These are phyloP conservation scores for Neotropicomus parvogracilis DNA, from an alignment of 1,284 basidiomycete species.

Conservation along the genomic window DNA sequence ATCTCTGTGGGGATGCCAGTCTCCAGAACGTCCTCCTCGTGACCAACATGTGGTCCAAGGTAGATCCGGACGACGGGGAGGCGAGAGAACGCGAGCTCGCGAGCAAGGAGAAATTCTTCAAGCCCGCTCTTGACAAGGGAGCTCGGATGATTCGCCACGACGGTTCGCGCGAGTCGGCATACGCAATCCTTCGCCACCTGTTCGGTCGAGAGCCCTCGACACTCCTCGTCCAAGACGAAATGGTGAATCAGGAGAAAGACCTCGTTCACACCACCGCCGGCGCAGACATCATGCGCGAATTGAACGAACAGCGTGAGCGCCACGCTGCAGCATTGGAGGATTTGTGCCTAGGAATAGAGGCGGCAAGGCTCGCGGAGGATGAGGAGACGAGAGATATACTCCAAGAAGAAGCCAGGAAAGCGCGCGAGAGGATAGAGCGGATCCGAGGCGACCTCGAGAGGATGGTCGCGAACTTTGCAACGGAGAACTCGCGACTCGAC, in stretches of 20 bases:
- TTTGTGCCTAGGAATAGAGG: slow-evolving; percentile 36
- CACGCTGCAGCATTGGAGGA: slow-evolving; percentile 34
- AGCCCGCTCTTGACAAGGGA: slow-evolving; percentile 39
- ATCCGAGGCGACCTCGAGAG: slow-evolving; percentile 29
- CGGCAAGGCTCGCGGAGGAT: slow-evolving; percentile 33
- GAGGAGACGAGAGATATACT: slow-evolving; percentile 35
- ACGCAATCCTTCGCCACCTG: slow-evolving; percentile 32
- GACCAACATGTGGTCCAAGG: slow-evolving; percentile 49
- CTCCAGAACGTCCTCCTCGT: slow-evolving; percentile 45
- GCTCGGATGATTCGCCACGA: slow-evolving; percentile 39
- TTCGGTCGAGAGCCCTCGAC: slow-evolving; percentile 27
- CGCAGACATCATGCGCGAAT: slow-evolving; percentile 33
- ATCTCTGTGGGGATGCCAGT: slow-evolving; percentile 47
- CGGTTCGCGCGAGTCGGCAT: slow-evolving; percentile 30
- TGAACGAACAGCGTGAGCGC: slow-evolving; percentile 31
- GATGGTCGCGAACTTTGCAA: slow-evolving; percentile 29
- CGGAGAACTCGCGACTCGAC: slow-evolving; percentile 32
- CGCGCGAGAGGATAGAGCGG: slow-evolving; percentile 25
- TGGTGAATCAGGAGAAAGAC: slow-evolving; percentile 38
- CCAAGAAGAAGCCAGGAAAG: slow-evolving; percentile 33
- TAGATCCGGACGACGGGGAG: slow-evolving; percentile 31
- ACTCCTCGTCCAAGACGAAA: slow-evolving; percentile 39
- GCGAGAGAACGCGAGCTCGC: slow-evolving; percentile 34
- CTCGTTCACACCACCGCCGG: slow-evolving; percentile 39
- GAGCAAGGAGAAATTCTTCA: slow-evolving; percentile 39